These are phyloP conservation scores for Juglanconis juglandina DNA, from an alignment of 2,329 filamentous ascomycete genomes.

Conservation along the genomic window DNA sequence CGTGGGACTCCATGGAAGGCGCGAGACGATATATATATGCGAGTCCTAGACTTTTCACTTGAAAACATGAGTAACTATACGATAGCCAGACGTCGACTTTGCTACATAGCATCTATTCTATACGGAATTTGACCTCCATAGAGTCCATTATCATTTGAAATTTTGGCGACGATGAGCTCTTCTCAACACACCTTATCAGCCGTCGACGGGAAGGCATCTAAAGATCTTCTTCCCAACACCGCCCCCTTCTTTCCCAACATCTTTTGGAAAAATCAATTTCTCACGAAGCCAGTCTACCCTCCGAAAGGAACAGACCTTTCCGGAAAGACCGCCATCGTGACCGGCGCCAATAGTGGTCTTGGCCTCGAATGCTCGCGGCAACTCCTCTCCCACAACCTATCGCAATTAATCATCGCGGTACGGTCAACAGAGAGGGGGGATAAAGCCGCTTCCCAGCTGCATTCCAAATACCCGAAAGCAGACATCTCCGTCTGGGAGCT, in stretches of 20 bases:
- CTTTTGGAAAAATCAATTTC: conserved; percentile 4
- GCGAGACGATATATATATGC: no score
- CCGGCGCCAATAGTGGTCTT: conserved; percentile 36
- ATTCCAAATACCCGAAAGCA: conserved; percentile 15
- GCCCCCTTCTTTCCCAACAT: neutral
- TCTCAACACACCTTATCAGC: neutral
- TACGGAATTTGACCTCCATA: no score
- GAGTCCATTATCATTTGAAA: no score
- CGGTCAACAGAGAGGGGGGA: conserved; percentile 42
- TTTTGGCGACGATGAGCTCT: no score
- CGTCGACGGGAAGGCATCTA: neutral
- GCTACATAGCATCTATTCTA: no score
- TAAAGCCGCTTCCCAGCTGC: conserved; percentile 33
- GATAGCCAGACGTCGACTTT: no score
- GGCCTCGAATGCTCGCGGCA: conserved; percentile 34
- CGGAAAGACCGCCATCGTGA: conserved; percentile 35
- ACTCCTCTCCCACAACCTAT: conserved; percentile 33
- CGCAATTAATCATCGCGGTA: conserved; percentile 44
- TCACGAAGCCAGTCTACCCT: conserved; percentile 31
- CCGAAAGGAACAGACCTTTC: conserved; percentile 5
- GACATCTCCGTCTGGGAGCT: conserved; percentile 5
- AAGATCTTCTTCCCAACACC: neutral
- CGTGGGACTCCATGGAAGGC: no score
- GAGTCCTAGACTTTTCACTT: no score
- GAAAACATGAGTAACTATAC: no score